phyloP scores from a whole-genome alignment of 2,329 filamentous ascomycete genomes.

The Westerdykella ornata region DNA sequence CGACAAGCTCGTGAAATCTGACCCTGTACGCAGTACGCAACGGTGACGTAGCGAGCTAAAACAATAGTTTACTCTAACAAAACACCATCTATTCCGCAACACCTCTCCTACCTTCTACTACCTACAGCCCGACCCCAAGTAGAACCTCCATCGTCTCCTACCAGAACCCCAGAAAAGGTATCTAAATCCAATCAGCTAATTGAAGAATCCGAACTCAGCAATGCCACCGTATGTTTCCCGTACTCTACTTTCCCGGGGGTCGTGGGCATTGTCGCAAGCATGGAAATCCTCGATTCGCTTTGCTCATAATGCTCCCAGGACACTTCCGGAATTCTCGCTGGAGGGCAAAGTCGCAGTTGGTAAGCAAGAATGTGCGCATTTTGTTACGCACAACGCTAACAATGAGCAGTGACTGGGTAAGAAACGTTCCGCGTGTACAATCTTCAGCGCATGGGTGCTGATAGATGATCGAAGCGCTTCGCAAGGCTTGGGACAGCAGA shows the following conservation, averaged over 20 bases:
- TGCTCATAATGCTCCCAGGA: constrained; percentile 10
- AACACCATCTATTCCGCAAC: too few species aligned
- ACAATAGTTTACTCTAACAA: neutral
- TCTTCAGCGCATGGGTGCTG: neutral
- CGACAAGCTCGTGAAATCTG: too few species aligned
- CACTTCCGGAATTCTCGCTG: constrained; percentile 11
- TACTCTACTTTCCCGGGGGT: constrained; percentile 3
- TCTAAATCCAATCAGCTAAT: neutral
- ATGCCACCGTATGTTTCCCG: constrained; percentile 13
- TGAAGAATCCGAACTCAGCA: neutral
- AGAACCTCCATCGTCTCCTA: neutral
- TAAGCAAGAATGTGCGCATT: neutral
- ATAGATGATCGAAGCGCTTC: constrained; percentile 13
- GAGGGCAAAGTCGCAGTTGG: constrained; percentile 14
- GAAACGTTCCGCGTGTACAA: neutral
- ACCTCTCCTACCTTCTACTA: neutral
- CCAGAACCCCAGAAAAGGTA: neutral
- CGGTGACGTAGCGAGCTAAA: constrained; percentile 8
- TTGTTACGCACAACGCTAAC: neutral
- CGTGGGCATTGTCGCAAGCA: constrained; percentile 1
- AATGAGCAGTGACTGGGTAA: constrained; percentile 5
- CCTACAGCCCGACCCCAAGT: neutral
- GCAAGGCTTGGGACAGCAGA: constrained; percentile 27
- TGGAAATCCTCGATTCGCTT: constrained; percentile 4
- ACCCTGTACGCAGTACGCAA: constrained; percentile 3